Evolutionary conservation across 2,329 filamentous ascomycete genomes (phyloP).

Genomic region (Trichophyton mentagrophytes): DNA sequence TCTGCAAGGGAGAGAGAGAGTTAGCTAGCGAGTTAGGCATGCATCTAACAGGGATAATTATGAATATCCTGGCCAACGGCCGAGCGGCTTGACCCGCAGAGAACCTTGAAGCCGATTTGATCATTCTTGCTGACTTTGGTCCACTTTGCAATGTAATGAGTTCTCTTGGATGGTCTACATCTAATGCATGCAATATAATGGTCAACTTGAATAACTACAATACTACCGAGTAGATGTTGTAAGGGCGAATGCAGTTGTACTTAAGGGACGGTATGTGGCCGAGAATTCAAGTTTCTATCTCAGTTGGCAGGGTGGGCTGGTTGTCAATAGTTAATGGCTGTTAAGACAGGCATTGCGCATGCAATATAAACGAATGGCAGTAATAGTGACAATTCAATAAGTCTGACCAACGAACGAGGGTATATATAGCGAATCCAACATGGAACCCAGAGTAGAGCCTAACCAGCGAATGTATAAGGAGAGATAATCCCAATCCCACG

Average conservation of each 20-base stretch:
- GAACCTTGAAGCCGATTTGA: neutral
- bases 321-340: neutral
- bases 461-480: neutral
- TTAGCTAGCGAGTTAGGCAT: neutral
- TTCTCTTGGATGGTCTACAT: neutral
- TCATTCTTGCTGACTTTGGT: neutral
- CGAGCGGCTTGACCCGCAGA: neutral
- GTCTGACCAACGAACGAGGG: neutral
- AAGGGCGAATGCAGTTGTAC: neutral
- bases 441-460: neutral
- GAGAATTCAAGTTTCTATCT: neutral
- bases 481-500: neutral
- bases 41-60: neutral
- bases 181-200: neutral
- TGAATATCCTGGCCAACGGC: neutral
- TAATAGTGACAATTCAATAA: neutral
- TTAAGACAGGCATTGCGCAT: neutral
- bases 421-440: slow-evolving; percentile 1
- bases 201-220: neutral
- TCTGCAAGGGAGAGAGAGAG: neutral
- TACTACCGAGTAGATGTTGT: neutral
- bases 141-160: neutral
- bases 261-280: neutral
- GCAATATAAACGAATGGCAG: neutral
- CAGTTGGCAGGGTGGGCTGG: neutral